Evolutionary conservation across 306 rosid genomes (phyloP).

Genomic region (Prunus persica): DNA sequence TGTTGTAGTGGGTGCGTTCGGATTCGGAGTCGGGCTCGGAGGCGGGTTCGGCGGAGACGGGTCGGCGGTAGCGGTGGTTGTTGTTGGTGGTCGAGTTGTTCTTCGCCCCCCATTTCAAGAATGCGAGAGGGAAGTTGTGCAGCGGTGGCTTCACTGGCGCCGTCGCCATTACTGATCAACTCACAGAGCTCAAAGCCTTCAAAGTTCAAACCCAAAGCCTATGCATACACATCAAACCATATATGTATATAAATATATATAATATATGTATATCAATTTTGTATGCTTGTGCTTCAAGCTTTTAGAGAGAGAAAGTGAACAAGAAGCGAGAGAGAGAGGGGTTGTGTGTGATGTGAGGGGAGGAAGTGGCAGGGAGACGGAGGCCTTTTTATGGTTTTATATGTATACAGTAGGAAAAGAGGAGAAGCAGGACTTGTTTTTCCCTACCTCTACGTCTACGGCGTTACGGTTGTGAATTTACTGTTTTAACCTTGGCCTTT

Average conservation of each 20-base stretch:
- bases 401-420: neutral
- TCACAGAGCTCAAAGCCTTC: neutral
- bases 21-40: conserved; percentile 26
- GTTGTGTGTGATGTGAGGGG: neutral
- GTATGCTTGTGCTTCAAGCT: conserved; percentile 1
- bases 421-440: neutral
- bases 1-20: conserved; percentile 13
- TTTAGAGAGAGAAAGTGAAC: neutral
- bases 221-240: neutral
- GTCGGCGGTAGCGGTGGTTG: conserved; percentile 57
- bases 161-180: conserved; percentile 57
- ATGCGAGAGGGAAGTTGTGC: conserved; percentile 80
- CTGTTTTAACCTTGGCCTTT: neutral
- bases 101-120: conserved; percentile 83
- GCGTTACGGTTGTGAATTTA: neutral
- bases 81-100: conserved; percentile 41
- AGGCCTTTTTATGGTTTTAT: neutral
- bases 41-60: conserved; percentile 36
- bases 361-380: no score
- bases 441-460: neutral
- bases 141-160: conserved; percentile 87
- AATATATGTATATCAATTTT: neutral
- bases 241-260: neutral
- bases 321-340: neutral
- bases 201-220: neutral